These are phyloP conservation scores for Astraeus odoratus DNA, from an alignment of 768 basidiomycete species.

Conservation along the genomic window DNA sequence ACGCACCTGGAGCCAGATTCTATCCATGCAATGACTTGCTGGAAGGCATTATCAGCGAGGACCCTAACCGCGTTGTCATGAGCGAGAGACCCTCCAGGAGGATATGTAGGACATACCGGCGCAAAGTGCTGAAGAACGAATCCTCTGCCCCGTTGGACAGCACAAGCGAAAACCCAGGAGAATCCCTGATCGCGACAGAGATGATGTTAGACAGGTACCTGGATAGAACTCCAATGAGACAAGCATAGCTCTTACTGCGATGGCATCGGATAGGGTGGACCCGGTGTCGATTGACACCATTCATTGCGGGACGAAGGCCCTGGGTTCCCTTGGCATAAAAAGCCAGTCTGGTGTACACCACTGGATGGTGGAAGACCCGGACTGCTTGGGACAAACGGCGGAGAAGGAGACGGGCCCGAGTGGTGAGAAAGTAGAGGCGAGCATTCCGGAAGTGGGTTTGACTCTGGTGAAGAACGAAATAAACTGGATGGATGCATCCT, in stretches of 20 bases:
- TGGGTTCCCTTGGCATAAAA: not conserved
- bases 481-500: not conserved
- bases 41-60: not conserved
- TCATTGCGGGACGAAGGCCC: not conserved
- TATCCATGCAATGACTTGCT: not conserved
- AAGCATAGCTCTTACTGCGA: constrained; percentile 8
- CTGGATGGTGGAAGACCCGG: not conserved
- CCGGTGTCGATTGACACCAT: not conserved
- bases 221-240: too few relatives aligned
- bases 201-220: too few relatives aligned
- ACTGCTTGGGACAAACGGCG: not conserved
- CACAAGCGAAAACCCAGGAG: not conserved
- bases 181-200: too few relatives aligned
- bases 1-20: constrained; percentile 1
- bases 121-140: not conserved
- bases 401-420: not conserved
- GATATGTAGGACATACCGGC: not conserved
- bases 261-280: constrained; percentile 2
- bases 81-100: not conserved
- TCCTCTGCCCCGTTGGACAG: not conserved
- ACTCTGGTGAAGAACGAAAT: not conserved
- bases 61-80: not conserved
- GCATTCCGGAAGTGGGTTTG: not conserved
- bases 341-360: not conserved
- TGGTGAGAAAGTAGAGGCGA: not conserved